A percentile compares a stretch with the other conserved stretches of the same genome.
phyloP scores from a whole-genome alignment of 192 early-diverging fungal species.

The Entophlyctis helioformis region DNA sequence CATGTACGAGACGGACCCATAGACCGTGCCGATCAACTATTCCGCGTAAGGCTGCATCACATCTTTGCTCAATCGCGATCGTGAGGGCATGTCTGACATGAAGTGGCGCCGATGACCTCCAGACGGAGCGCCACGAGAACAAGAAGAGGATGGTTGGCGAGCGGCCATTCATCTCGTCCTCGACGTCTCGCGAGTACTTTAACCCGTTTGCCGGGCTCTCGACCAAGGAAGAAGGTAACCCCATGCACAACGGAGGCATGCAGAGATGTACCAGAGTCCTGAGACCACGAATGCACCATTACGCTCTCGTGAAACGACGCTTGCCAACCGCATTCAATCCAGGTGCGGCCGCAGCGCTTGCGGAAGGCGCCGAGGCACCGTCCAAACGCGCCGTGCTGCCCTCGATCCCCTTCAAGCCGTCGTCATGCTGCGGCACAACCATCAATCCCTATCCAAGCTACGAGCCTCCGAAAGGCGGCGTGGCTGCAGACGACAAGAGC shows the following conservation, averaged over 20 bases:
- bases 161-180: slow-evolving; percentile 27
- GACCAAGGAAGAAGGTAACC: background rate
- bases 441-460: slow-evolving; percentile 40
- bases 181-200: slow-evolving; percentile 26
- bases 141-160: slow-evolving; percentile 31
- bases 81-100: background rate
- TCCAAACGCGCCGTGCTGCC: background rate
- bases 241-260: background rate
- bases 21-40: background rate
- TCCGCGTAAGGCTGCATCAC: background rate
- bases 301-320: background rate
- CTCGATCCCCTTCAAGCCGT: slow-evolving; percentile 34
- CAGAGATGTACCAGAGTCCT: background rate
- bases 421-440: slow-evolving; percentile 30
- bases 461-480: slow-evolving; percentile 25
- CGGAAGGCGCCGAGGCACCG: background rate
- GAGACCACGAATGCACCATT: background rate
- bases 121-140: slow-evolving; percentile 24
- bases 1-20: slow-evolving; percentile 38
- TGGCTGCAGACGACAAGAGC: no score
- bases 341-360: background rate
- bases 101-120: background rate
- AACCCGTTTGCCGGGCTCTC: slow-evolving; percentile 27
- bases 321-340: slow-evolving; percentile 1
- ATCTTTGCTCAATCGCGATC: background rate